phyloP scores from a whole-genome alignment of 2,329 filamentous ascomycete genomes.

The Fusarium sp. region DNA sequence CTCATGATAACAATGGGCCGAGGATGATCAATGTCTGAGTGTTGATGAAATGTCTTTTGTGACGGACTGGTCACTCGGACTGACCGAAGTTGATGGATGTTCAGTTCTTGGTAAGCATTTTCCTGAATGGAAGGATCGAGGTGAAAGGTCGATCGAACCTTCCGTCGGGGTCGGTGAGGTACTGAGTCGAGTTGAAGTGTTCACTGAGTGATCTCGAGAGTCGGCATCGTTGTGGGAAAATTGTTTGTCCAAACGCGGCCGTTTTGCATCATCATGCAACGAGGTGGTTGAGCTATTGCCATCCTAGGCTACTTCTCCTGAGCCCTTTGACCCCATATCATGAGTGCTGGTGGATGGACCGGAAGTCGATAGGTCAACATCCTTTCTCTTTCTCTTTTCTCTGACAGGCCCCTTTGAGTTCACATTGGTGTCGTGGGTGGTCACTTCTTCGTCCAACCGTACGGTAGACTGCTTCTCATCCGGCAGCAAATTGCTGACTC shows the following conservation, averaged over 20 bases:
- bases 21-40: neutral
- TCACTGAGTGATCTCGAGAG: too few relatives aligned
- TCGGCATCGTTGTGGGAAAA: neutral
- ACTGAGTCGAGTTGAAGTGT: too few relatives aligned
- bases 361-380: neutral
- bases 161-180: too few relatives aligned
- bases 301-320: neutral
- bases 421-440: neutral
- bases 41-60: neutral
- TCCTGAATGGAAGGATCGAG: neutral
- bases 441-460: neutral
- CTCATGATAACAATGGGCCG: neutral
- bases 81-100: neutral
- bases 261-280: neutral
- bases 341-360: neutral
- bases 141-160: neutral
- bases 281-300: neutral
- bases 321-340: accelerated
- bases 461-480: neutral
- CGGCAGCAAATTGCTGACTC: neutral
- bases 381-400: neutral
- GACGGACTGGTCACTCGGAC: too few relatives aligned
- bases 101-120: neutral
- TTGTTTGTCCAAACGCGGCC: neutral
- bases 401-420: neutral